Conservation (phyloP, 768 basidiomycete species). For the Hypsizygus marmoreus region DNA sequence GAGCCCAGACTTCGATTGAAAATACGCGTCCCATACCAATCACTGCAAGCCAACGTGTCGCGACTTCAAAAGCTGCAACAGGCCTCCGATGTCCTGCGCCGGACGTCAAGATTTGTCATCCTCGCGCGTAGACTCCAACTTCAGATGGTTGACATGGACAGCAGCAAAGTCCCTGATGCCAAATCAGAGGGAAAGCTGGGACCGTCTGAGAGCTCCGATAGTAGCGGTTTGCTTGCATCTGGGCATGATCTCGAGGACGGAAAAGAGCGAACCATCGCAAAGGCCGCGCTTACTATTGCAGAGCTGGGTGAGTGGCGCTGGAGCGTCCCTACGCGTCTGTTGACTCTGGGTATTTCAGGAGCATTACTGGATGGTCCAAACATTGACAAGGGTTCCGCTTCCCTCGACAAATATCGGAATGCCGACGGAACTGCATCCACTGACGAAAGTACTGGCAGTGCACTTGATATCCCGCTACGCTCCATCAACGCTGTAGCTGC, state of each 20-base stretch:
- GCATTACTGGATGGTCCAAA: conserved; percentile 49
- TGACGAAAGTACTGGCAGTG: conserved; percentile 18
- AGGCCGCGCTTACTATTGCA: conserved; percentile 92
- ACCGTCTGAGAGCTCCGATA: conserved; percentile 9
- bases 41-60: conserved; percentile 67
- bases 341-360: conserved; percentile 33
- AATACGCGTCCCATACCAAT: conserved; percentile 81
- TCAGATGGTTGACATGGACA: conserved; percentile 79
- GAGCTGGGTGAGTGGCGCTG: conserved; percentile 72
- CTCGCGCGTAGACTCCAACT: conserved; percentile 79
- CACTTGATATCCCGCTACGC: conserved; percentile 57
- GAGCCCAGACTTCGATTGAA: conserved; percentile 72
- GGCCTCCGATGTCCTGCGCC: conserved; percentile 81
- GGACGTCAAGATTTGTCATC: conserved; percentile 82
- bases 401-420: conserved; percentile 2
- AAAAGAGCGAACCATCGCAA: conserved; percentile 84
- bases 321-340: neutral
- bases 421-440: conserved; percentile 4
- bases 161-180: conserved; percentile 21
- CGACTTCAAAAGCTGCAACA: conserved; percentile 80
- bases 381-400: neutral
- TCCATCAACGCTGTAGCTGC: conserved; percentile 71
- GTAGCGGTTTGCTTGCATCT: conserved; percentile 21
- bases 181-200: conserved; percentile 15
- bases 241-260: conserved; percentile 64